Base-by-base conservation (phyloP, 2,329 filamentous ascomycete genomes). In the Truncatella angustata region DNA sequence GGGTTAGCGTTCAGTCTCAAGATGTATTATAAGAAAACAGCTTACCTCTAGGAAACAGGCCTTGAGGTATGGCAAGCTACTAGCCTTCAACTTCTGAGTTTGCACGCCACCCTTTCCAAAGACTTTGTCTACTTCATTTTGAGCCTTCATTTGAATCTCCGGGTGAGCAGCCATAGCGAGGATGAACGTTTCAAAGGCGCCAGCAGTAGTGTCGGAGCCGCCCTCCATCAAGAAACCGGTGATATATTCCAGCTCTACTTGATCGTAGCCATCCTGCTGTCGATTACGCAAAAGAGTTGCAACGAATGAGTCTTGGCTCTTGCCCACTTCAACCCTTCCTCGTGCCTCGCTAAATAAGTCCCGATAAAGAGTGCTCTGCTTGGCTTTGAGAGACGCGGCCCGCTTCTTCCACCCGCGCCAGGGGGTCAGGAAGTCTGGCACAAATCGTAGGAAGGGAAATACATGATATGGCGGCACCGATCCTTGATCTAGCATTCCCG, bases 101-200 rank as follows among this genome's bases (percentile, higher is more conserved):
- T 54, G 73, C 24, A 73, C 56, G 5, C 75, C 65, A 21, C 67
- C 58, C 4, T 58, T 49, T 2, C 75, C 74, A n/a, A 75, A 62
- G 6, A 73, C 64, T 2, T 60, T 56, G 54, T 78, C 74, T 11
- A 78, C 54, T 40, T 76, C 71, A 0, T 58, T 56, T 34, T 74
- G 73, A 0, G 70, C 74, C 34, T 60, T 64, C 53, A 60, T 70
- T 53, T 78, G 75, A 0, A 77, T 72, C 1, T 67, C 67, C 1
- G 67, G 66, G 14, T 70, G 66, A 1, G 75, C 56, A 0, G 70
- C 57, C 75, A 81, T 78, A 5, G 78, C 79, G 18, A 74, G 65
- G 1, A 77, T 62, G 54, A 79, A 76, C 4, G 64, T 68, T 26
- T 70, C 62, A 4, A 79, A 65, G 0, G 67, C 72, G 28, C 63